phyloP scores from a whole-genome alignment of 2,329 filamentous ascomycete species.

The Microdochium bolleyi region DNA sequence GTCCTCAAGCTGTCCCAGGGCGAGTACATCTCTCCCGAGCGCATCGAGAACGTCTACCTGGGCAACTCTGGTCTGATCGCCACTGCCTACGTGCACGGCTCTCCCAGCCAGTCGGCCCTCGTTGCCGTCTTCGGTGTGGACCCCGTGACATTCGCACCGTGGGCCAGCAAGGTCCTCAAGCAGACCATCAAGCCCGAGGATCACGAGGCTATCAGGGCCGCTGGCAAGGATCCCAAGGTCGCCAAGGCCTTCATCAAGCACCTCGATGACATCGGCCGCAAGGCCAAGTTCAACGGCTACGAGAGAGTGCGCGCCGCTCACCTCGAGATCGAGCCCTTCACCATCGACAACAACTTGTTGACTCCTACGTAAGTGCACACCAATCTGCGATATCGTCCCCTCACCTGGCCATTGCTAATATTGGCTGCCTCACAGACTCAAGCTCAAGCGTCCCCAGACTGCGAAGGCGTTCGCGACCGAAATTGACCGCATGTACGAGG shows the following conservation, averaged over 20 bases:
- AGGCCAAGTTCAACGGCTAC: constrained; percentile 85
- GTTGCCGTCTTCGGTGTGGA: constrained; percentile 86
- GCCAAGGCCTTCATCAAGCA: constrained; percentile 68
- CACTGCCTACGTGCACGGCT: constrained; percentile 85
- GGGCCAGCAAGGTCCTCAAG: constrained; percentile 69
- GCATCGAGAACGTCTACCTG: constrained; percentile 90
- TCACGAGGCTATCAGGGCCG: constrained; percentile 56
- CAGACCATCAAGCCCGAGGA: constrained; percentile 58
- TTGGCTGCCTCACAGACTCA: constrained; percentile 32
- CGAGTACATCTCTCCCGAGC: constrained; percentile 96
- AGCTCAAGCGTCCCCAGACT: constrained; percentile 51
- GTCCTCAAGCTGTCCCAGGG: constrained; percentile 97
- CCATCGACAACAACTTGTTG: constrained; percentile 82
- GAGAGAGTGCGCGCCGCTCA: constrained; percentile 71
- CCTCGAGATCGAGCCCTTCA: constrained; percentile 82
- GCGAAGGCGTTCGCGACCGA: constrained; percentile 42
- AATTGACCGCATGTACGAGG: constrained; percentile 49
- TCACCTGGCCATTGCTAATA: constrained; percentile 8
- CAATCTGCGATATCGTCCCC: neutral
- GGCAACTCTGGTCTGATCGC: constrained; percentile 71
- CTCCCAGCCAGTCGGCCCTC: constrained; percentile 70
- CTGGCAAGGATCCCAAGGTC: constrained; percentile 61
- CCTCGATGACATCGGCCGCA: constrained; percentile 69
- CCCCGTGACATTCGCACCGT: constrained; percentile 73
- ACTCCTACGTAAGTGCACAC: constrained; percentile 69